phyloP scores from a whole-genome alignment of 2,329 filamentous ascomycete species.

The Amesomyces nigricolor region DNA sequence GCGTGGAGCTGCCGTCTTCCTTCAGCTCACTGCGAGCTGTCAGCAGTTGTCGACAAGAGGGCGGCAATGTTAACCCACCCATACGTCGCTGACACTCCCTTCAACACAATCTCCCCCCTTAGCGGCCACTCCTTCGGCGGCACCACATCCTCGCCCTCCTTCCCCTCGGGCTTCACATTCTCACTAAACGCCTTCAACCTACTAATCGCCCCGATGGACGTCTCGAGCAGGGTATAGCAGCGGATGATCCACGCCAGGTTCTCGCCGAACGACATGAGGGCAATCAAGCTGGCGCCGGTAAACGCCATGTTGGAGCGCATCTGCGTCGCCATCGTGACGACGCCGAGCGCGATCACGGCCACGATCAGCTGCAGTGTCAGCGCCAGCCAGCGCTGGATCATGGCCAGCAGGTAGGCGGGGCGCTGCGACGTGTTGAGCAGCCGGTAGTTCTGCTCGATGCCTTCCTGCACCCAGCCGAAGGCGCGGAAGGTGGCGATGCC shows the following conservation, averaged over 20 bases:
- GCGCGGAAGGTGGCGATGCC: constrained; percentile 53
- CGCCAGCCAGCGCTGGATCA: constrained; percentile 53
- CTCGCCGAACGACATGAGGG: constrained; percentile 35
- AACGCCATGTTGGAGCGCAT: constrained; percentile 34
- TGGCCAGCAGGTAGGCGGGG: constrained; percentile 52
- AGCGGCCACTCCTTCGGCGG: constrained; percentile 27
- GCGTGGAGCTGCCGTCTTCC: neutral
- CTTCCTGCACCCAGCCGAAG: constrained; percentile 47
- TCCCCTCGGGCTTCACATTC: constrained; percentile 24
- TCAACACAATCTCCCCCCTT: constrained; percentile 25
- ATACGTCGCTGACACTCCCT: constrained; percentile 28
- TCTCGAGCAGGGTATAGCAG: constrained; percentile 32
- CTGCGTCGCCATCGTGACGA: constrained; percentile 46
- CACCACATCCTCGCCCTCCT: constrained; percentile 29
- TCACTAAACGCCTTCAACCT: constrained; percentile 31
- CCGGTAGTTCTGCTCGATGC: constrained; percentile 39
- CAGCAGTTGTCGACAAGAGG: too few relatives aligned
- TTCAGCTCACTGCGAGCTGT: neutral
- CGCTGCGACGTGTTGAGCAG: constrained; percentile 51
- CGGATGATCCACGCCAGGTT: constrained; percentile 29
- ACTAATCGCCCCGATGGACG: constrained; percentile 36
- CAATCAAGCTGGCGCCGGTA: constrained; percentile 36
- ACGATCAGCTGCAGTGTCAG: constrained; percentile 47
- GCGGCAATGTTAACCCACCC: constrained; percentile 4
- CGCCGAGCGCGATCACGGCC: constrained; percentile 40